Evolutionary conservation across 495 filamentous ascomycete genomes (phyloP), one percentile per base, ranked within the genome.

Genomic region (Penicillium robsamsonii): DNA sequence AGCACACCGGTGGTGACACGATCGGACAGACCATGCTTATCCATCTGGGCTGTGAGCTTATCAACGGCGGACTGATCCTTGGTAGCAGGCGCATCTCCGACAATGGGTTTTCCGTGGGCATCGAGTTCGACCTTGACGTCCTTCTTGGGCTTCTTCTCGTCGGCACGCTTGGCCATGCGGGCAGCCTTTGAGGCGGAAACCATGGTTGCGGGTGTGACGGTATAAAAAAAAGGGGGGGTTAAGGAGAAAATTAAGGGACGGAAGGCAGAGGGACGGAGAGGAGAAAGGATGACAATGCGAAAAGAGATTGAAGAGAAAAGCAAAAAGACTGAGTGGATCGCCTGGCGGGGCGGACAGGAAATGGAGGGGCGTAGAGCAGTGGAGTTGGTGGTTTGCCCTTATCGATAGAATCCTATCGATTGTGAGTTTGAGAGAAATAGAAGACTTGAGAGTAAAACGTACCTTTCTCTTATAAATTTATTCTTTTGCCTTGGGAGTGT

Each of bases 1-100:
- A 99, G 81, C 25, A 99, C 95, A 83, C 94, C 94, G 52, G 94
- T 99, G 56, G 95, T 97, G 69, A 99, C 95, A 70, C 94, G 89
- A 74, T 99, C 94, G 17, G 95, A 97, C 30, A 99, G 78, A 66
- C 94, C 94, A 67, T 96, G 84, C 75, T 95, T 89, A 75, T 97
- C 94, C 82, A 96, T 87, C 79, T 99, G 94, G 52, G 93, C 71
- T 50, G 81, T 83, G 59, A 91, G 74, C 78, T 88, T 90, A 69
- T 91, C 87, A 53, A 96, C 87, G 64, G 88, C 87, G 64, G 88
- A 87, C 51, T 84, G 83, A 27, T 77, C 78, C 38, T 78, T 80
- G 64, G 88, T 91, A 51, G 88, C 89, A 56, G 87, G 83, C 54
- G 84, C 79, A 54, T 70, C 84, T 57, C 88, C 87, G 56, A 84